phyloP scores from a whole-genome alignment of 768 basidiomycete genomes.

The Tulasnella sp. region DNA sequence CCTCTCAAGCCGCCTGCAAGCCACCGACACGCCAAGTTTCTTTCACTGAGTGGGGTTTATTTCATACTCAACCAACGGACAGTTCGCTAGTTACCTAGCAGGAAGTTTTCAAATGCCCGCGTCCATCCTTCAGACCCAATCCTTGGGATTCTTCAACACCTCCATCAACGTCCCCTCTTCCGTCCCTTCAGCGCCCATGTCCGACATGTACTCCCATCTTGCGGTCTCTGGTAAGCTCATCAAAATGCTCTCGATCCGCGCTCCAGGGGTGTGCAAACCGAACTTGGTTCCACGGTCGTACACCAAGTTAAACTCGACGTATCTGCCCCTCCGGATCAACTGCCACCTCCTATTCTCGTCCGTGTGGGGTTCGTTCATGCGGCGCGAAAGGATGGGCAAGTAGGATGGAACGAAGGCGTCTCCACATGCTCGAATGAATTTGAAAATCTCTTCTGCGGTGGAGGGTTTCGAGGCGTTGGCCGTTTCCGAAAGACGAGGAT shows the following conservation, averaged over 20 bases:
- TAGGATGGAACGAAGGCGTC: slow-evolving; percentile 87
- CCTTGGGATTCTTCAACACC: slow-evolving; percentile 57
- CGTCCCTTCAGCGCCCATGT: slow-evolving; percentile 60
- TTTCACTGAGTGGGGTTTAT: slow-evolving; percentile 6
- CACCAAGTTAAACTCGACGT: slow-evolving; percentile 92
- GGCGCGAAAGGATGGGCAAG: slow-evolving; percentile 71
- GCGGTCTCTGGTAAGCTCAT: slow-evolving; percentile 87
- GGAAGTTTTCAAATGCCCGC: background rate
- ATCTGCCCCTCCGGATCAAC: slow-evolving; percentile 81
- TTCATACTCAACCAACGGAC: background rate
- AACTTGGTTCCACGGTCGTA: slow-evolving; percentile 87
- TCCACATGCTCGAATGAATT: slow-evolving; percentile 66
- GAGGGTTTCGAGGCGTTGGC: slow-evolving; percentile 44
- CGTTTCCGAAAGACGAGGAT: slow-evolving; percentile 50
- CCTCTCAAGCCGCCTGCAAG: too few relatives aligned
- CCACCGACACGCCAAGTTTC: background rate
- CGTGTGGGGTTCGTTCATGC: slow-evolving; percentile 46
- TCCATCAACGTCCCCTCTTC: slow-evolving; percentile 63
- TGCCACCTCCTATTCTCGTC: slow-evolving; percentile 86
- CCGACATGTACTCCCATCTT: slow-evolving; percentile 85
- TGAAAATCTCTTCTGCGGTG: slow-evolving; percentile 68
- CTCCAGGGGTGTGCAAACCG: slow-evolving; percentile 77
- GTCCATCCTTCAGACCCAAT: slow-evolving; percentile 52
- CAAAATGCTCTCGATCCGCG: slow-evolving; percentile 82
- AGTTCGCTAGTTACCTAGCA: background rate